These are phyloP conservation scores for Atractiella rhizophila DNA, from an alignment of 768 basidiomycete genomes.

Conservation along the genomic window DNA sequence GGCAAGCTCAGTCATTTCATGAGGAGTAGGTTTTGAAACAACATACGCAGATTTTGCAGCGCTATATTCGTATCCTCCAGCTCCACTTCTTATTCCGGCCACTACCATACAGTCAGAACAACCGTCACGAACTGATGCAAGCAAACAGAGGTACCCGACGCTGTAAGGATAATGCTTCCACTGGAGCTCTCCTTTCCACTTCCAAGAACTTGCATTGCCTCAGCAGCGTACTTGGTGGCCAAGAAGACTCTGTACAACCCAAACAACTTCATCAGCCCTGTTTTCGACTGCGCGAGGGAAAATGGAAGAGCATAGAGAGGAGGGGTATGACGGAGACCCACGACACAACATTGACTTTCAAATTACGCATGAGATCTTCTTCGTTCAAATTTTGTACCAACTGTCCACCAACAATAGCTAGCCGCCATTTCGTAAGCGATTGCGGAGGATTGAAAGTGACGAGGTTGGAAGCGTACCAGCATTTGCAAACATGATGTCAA, in stretches of 20 bases:
- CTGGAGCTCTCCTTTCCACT: slow-evolving; percentile 41
- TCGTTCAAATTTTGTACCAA: slow-evolving; percentile 41
- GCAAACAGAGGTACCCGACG: slow-evolving; percentile 35
- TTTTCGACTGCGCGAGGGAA: background rate
- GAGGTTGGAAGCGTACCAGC: slow-evolving; percentile 23
- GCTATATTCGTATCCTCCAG: slow-evolving; percentile 42
- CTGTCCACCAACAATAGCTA: slow-evolving; percentile 22
- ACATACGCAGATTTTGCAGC: slow-evolving; percentile 53
- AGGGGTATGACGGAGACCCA: slow-evolving; percentile 17
- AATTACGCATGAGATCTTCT: too few relatives aligned
- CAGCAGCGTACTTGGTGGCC: slow-evolving; percentile 61
- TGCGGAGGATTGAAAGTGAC: too few relatives aligned
- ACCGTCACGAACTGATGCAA: background rate
- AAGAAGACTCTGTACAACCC: slow-evolving; percentile 45
- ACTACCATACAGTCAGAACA: slow-evolving; percentile 24
- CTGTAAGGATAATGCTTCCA: slow-evolving; percentile 63
- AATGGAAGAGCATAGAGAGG: background rate
- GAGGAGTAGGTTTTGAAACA: background rate
- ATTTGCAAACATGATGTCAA: slow-evolving; percentile 91
- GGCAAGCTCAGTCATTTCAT: background rate
- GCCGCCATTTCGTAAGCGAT: slow-evolving; percentile 2
- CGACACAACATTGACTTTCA: slow-evolving; percentile 54
- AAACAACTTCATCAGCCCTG: background rate
- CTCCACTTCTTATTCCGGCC: slow-evolving; percentile 59
- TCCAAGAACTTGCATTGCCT: slow-evolving; percentile 49